phyloP scores from a whole-genome alignment of 768 basidiomycete species.

The Lactarius hatsudake region DNA sequence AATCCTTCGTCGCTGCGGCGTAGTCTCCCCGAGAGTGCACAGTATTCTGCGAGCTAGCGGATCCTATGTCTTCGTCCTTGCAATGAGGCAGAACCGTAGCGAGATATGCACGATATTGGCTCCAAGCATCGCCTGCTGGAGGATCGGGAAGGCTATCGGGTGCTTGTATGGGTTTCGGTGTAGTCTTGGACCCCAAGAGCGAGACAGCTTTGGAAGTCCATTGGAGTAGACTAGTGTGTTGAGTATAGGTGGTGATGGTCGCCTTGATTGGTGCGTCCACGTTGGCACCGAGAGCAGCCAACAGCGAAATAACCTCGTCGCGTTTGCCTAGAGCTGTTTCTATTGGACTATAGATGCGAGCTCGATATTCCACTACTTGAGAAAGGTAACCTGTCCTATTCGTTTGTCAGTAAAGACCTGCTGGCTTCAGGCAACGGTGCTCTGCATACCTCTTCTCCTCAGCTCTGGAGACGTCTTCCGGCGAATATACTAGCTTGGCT shows the following conservation, averaged over 20 bases:
- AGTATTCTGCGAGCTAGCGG: background rate
- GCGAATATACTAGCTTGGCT: conserved; percentile 29
- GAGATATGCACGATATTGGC: conserved; percentile 10
- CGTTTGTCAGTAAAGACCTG: background rate
- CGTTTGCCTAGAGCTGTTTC: conserved; percentile 30
- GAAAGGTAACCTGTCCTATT: background rate
- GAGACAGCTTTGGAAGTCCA: conserved; percentile 18
- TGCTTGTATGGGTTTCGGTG: background rate
- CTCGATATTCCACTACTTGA: background rate
- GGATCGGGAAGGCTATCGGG: background rate
- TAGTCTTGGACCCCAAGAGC: background rate
- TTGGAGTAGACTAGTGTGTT: conserved; percentile 29
- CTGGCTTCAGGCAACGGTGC: too few relatives aligned
- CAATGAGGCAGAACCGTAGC: background rate
- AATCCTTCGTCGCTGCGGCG: background rate
- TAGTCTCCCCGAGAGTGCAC: background rate
- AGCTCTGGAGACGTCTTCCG: conserved; percentile 32
- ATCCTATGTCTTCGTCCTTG: background rate
- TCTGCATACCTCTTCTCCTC: conserved; percentile 27
- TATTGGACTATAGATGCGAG: conserved; percentile 28
- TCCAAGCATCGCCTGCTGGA: conserved; percentile 6
- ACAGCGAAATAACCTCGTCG: conserved; percentile 32
- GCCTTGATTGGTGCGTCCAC: conserved; percentile 22
- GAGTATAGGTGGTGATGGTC: background rate
- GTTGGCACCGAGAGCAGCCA: conserved; percentile 33